phyloP scores from a whole-genome alignment of 495 filamentous ascomycete genomes.

The Antarctomyces pellizariae region DNA sequence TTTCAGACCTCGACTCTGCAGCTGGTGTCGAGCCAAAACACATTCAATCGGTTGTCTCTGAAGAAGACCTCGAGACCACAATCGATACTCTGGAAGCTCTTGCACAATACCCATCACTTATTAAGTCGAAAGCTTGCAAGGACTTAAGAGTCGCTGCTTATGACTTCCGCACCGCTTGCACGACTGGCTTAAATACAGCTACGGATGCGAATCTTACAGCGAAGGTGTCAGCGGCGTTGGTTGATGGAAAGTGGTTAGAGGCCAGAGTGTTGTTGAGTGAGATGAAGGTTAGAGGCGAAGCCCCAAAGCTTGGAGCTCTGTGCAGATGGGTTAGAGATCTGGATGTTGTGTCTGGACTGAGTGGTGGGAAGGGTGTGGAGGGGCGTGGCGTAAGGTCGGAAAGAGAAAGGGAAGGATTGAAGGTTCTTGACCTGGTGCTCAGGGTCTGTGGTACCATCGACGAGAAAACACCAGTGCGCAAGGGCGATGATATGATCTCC shows the following conservation, averaged over 20 bases:
- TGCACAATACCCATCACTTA: conserved; percentile 17
- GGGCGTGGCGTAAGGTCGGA: conserved; percentile 4
- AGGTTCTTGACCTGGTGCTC: conserved; percentile 20
- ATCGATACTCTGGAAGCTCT: conserved; percentile 20
- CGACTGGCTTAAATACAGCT: conserved; percentile 18
- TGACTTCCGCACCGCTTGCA: conserved; percentile 21
- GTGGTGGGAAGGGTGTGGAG: conserved; percentile 4
- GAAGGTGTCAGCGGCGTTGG: conserved; percentile 18
- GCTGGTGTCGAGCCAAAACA: conserved; percentile 16
- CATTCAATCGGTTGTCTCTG: conserved; percentile 14
- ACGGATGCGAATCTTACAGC: conserved; percentile 18
- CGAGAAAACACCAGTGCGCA: conserved; percentile 7
- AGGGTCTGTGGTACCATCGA: conserved; percentile 19
- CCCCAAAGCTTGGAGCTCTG: conserved; percentile 21
- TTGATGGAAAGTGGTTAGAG: conserved; percentile 20
- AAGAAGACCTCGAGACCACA: conserved; percentile 23
- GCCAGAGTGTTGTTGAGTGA: conserved; percentile 21
- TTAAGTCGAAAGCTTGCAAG: conserved; percentile 23
- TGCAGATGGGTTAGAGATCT: conserved; percentile 26
- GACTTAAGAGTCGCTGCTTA: conserved; percentile 22
- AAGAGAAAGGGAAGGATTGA: conserved; percentile 14
- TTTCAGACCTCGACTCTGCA: conserved; percentile 10
- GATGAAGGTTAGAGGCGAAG: conserved; percentile 20
- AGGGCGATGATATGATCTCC: conserved; percentile 10
- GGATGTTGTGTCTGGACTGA: conserved; percentile 21